phyloP scores from a whole-genome alignment of 306 rosid genomes.

The Quercus gilva region DNA sequence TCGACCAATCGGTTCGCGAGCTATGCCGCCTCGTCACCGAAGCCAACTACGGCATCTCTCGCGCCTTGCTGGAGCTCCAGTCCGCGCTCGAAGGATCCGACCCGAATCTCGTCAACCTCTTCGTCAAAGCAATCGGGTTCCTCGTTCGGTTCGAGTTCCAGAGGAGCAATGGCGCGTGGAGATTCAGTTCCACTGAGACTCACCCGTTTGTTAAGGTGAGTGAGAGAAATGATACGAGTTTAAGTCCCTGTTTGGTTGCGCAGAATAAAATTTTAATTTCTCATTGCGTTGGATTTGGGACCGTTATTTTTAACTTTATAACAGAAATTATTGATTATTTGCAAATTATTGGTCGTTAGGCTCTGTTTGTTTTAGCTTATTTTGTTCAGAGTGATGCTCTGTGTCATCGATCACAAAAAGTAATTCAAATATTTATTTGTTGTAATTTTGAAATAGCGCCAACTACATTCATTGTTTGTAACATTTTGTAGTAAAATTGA shows the following conservation, averaged over 20 bases:
- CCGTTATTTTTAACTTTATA: too few relatives aligned
- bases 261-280: neutral
- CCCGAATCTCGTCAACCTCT: slow-evolving; percentile 46
- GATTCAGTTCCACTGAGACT: slow-evolving; percentile 32
- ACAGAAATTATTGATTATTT: too few relatives aligned
- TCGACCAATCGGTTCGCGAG: slow-evolving; percentile 85
- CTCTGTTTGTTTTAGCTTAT: too few relatives aligned
- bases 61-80: slow-evolving; percentile 70
- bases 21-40: slow-evolving; percentile 73
- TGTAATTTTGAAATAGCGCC: too few relatives aligned
- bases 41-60: slow-evolving; percentile 35
- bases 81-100: slow-evolving; percentile 73
- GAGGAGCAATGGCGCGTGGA: slow-evolving; percentile 44
- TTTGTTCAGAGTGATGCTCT: too few relatives aligned
- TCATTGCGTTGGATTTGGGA: too few relatives aligned
- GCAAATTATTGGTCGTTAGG: too few relatives aligned
- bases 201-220: slow-evolving; percentile 87
- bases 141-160: slow-evolving; percentile 61
- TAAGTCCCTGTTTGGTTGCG: neutral
- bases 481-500: too few relatives aligned
- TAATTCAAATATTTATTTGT: too few relatives aligned
- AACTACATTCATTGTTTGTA: too few relatives aligned
- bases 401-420: too few relatives aligned
- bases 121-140: slow-evolving; percentile 78
- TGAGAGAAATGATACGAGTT: neutral